Evolutionary conservation across 1,284 basidiomycete genomes (phyloP).

Genomic region (Sporisorium reilianum): DNA sequence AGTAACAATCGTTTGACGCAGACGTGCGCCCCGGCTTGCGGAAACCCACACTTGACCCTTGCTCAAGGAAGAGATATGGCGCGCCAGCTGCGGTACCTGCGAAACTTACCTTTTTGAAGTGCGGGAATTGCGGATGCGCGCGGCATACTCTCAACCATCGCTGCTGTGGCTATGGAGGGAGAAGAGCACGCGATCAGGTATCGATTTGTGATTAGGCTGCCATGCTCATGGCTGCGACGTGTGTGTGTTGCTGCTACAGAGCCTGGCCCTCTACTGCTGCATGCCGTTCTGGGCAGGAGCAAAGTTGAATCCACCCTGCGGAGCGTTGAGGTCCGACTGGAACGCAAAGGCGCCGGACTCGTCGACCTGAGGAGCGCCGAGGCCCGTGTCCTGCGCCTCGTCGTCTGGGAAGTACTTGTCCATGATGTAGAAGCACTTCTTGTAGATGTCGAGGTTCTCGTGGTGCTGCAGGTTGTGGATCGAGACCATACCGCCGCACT

Average conservation of each 20-base stretch:
- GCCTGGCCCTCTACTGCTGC: slow-evolving; percentile 49
- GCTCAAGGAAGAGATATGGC: background rate
- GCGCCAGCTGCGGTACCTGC: slow-evolving; percentile 1
- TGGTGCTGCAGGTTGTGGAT: slow-evolving; percentile 99
- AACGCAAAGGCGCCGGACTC: slow-evolving; percentile 85
- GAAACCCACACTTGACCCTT: background rate
- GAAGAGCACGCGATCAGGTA: slow-evolving; percentile 24
- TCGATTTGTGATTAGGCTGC: slow-evolving; percentile 9
- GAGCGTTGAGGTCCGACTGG: slow-evolving; percentile 71
- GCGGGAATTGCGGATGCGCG: slow-evolving; percentile 6
- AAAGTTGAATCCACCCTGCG: slow-evolving; percentile 67
- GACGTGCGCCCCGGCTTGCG: background rate
- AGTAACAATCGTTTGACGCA: slow-evolving; percentile 2
- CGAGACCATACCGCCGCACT: slow-evolving; percentile 91
- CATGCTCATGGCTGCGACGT: background rate
- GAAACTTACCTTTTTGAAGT: slow-evolving; percentile 49
- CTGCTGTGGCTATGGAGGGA: too few relatives aligned
- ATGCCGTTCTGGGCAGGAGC: slow-evolving; percentile 58
- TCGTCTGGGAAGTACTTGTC: slow-evolving; percentile 71
- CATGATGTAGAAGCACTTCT: slow-evolving; percentile 97
- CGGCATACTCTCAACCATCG: background rate
- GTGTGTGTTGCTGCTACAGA: background rate
- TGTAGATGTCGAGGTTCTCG: slow-evolving; percentile 98
- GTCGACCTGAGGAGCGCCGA: slow-evolving; percentile 84
- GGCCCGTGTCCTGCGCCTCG: slow-evolving; percentile 75